Conservation (phyloP, 2,329 filamentous ascomycete species). For the Colletotrichum paranaense region DNA sequence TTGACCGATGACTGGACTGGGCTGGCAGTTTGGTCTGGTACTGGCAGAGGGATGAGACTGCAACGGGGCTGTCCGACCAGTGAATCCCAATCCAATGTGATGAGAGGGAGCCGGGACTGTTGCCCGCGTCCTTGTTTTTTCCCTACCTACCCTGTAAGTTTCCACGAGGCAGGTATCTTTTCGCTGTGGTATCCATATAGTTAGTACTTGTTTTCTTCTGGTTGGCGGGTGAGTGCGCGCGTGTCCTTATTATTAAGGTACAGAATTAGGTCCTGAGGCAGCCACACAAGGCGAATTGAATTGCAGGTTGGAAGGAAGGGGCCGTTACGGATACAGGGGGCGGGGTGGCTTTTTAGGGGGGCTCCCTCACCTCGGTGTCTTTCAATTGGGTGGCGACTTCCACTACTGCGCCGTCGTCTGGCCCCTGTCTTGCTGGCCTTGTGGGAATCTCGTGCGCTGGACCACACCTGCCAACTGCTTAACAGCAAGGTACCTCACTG, state of each 20-base stretch:
- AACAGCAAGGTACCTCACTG: constrained; percentile 3
- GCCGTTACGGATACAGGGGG: constrained; percentile 36
- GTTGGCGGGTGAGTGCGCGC: constrained; percentile 24
- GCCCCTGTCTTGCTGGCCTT: constrained; percentile 27
- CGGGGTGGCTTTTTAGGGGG: constrained; percentile 29
- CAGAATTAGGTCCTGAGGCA: constrained; percentile 29
- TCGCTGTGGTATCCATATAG: constrained; percentile 12
- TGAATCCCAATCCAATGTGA: not conserved
- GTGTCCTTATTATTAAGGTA: constrained; percentile 31
- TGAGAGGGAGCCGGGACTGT: constrained; percentile 22
- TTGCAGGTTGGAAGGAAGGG: constrained; percentile 30
- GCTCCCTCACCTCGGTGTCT: constrained; percentile 18
- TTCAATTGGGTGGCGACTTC: constrained; percentile 34
- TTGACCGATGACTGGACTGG: constrained; percentile 12
- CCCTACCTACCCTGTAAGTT: not conserved
- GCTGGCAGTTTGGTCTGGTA: too few species aligned
- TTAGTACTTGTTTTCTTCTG: constrained; percentile 19
- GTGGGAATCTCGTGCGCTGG: constrained; percentile 27
- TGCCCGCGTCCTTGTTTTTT: constrained; percentile 31
- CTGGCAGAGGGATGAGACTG: constrained; percentile 5
- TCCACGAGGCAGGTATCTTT: constrained; percentile 18
- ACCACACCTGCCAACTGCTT: not conserved
- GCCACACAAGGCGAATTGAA: constrained; percentile 32
- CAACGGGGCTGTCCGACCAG: constrained; percentile 23
- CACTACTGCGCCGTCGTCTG: constrained; percentile 20